Percentiles rank a stretch among this genome's conserved stretches.
Conservation (phyloP, 139 green algal species). For the Chlamydomonas incerta region DNA sequence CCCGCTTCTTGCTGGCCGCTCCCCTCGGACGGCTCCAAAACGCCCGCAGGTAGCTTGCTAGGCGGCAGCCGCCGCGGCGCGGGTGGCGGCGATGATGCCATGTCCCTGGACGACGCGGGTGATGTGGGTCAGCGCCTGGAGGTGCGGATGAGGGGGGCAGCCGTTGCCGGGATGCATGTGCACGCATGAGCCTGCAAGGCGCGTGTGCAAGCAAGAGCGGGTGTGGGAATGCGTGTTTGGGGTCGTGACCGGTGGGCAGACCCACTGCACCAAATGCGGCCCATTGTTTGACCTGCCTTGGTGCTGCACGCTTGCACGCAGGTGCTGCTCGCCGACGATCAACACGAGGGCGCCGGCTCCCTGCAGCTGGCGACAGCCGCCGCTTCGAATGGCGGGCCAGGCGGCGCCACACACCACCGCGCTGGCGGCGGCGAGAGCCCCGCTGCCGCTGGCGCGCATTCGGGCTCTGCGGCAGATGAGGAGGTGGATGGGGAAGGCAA, state of each 20-base stretch:
- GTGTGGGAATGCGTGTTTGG: too few relatives aligned
- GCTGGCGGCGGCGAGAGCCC: not conserved
- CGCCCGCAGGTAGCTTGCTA: too few relatives aligned
- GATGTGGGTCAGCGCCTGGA: not conserved
- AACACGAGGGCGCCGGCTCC: too few relatives aligned
- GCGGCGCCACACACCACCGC: not conserved
- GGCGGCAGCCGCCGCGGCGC: not conserved
- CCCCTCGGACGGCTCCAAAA: too few relatives aligned
- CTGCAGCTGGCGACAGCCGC: not conserved
- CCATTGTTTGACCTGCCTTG: too few relatives aligned
- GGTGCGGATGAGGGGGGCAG: not conserved
- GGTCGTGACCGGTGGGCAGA: too few relatives aligned
- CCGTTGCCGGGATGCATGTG: too few relatives aligned
- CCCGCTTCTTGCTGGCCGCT: not conserved
- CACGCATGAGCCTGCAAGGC: too few relatives aligned
- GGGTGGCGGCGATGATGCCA: not conserved
- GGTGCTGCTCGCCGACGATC: not conserved
- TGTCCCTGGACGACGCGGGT: constrained; percentile 4
- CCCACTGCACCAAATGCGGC: too few relatives aligned
- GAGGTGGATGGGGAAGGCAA: not conserved
- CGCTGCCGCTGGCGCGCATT: too few relatives aligned
- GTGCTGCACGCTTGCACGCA: too few relatives aligned
- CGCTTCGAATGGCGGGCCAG: not conserved
- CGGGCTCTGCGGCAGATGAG: not conserved
- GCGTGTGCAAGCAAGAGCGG: too few relatives aligned